Conservation (phyloP, 108 stramenopile species). For the Pseudonitzschia pungens region DNA sequence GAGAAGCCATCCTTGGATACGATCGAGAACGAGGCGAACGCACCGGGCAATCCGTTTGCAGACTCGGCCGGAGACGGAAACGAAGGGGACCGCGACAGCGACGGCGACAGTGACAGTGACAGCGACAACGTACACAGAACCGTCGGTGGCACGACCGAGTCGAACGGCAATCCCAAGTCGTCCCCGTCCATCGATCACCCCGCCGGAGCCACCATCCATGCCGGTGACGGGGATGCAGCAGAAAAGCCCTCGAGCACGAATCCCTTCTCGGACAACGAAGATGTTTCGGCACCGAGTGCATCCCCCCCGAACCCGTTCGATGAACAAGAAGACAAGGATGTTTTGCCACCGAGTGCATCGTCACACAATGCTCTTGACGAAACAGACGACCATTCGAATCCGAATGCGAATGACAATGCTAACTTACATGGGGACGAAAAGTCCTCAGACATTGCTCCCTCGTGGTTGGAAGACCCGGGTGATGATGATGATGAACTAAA, state of each 20-base stretch:
- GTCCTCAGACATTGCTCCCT: not conserved
- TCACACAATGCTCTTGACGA: not conserved
- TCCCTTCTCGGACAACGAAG: slow-evolving; percentile 4
- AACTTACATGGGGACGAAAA: not conserved
- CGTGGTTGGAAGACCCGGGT: not conserved
- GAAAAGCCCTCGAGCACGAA: not conserved
- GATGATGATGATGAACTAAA: not conserved
- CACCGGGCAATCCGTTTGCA: not conserved
- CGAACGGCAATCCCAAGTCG: not conserved
- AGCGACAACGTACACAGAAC: not conserved
- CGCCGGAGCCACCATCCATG: not conserved
- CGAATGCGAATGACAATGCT: not conserved
- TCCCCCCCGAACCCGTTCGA: too few relatives aligned
- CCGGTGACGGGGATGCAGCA: not conserved
- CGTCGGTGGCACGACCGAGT: not conserved
- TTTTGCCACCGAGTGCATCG: not conserved
- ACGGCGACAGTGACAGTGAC: not conserved
- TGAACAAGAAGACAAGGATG: too few relatives aligned
- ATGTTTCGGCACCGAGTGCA: not conserved
- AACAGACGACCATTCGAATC: not conserved
- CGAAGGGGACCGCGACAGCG: not conserved
- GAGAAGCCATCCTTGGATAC: too few relatives aligned
- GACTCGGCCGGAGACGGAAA: not conserved
- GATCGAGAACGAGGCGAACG: too few relatives aligned
- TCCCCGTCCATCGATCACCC: not conserved